Percentiles rank a stretch among this genome's conserved stretches.
Evolutionary conservation across 345 rosid genomes (phyloP).

Genomic region (Durio zibethinus): DNA sequence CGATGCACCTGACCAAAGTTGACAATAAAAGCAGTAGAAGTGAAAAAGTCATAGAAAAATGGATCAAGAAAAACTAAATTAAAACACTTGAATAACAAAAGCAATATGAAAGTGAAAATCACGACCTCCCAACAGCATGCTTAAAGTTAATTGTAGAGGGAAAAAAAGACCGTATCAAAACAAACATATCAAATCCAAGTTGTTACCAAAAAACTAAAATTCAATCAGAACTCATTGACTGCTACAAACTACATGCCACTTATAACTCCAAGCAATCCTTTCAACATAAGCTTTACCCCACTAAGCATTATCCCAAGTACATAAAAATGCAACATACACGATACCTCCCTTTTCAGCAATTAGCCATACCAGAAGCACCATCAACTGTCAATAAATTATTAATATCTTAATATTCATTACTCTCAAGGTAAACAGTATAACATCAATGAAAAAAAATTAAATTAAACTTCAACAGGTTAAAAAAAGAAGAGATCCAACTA

Average conservation of each 20-base stretch:
- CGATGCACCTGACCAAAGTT: conserved; percentile 69
- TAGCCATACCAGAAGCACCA: background rate
- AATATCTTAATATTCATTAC: background rate
- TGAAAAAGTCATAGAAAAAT: background rate
- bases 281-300: background rate
- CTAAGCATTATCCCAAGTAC: background rate
- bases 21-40: conserved; percentile 3
- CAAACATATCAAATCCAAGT: background rate
- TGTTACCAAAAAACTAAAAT: background rate
- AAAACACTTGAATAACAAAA: background rate
- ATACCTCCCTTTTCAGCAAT: background rate
- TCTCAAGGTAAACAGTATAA: background rate
- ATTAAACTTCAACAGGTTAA: background rate
- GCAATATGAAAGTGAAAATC: background rate
- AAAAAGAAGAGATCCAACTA: background rate
- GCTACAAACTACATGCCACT: background rate
- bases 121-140: background rate
- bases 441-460: background rate
- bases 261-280: background rate
- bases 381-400: background rate
- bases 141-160: background rate
- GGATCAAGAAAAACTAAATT: background rate
- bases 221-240: background rate
- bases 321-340: background rate
- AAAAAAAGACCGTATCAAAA: background rate